Evolutionary conservation across 2,329 filamentous ascomycete species (phyloP), one percentile per base, ranked within the genome.

Genomic region (Phyllosticta citriasiana): DNA sequence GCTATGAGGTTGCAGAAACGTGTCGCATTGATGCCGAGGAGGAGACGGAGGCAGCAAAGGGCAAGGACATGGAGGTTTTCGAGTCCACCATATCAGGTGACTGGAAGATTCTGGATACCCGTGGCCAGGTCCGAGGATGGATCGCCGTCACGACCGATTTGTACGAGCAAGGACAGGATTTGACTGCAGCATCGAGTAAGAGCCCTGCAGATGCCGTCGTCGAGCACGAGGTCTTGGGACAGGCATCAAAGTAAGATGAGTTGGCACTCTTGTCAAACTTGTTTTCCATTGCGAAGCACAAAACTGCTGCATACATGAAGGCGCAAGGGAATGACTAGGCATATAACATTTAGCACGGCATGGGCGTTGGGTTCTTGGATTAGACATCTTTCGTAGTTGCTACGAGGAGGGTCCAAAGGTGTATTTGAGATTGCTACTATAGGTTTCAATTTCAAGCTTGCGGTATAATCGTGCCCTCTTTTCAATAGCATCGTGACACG

Each of bases 1-100:
- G 74, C 0, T 66, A 74, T 1, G 72, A 78, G 63, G 72, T 80
- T 3, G 75, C 75, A 12, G 65, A 68, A n/a, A 75, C 73, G 3
- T 76, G 73, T 40, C 67, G 67, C 4, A 62, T 67, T 19, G 77
- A 79, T 62, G 57, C 70, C 40, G 77, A 79, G 57, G 67, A 77
- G 4, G 66, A 68, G 4, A 69, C 72, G 19, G 55, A 33, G 33
- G 53, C 55, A 16, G 53, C 55, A 12, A 64, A 67, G 40, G 62
- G 62, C 35, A 64, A 65, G 47, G 62, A 66, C 0, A 40, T 61
- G 55, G 22, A 65, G 40, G n/a, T 64, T 60, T 33, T 54, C 57
- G 8, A 55, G 30, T 33, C 57, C 19, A 30, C 63, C 12, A 22
- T 66, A 4, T 57, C 62, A 3, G 65, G 70, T 2, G 74, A 76